These are phyloP conservation scores for Solanum hybrid DNA, from an alignment of 305 asterid species.

Conservation along the genomic window DNA sequence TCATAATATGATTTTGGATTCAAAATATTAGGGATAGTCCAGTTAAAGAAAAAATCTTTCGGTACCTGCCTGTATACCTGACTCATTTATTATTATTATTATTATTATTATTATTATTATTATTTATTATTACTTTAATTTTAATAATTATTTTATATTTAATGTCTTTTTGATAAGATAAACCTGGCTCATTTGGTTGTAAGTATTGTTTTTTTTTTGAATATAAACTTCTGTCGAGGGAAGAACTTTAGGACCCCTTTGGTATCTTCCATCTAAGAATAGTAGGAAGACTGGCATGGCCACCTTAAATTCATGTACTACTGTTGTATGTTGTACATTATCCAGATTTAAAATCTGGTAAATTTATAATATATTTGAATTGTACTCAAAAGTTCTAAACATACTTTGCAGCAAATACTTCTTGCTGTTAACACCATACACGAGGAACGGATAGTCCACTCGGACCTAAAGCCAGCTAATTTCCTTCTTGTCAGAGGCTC, in stretches of 20 bases:
- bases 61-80: neutral
- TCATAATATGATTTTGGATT: neutral
- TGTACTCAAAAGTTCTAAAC: neutral
- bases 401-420: constrained; percentile 73
- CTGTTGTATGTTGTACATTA: neutral
- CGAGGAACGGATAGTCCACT: constrained; percentile 94
- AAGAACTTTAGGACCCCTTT: neutral
- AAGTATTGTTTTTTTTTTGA: neutral
- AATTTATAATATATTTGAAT: neutral
- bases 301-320: neutral
- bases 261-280: neutral
- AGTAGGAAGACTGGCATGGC: neutral
- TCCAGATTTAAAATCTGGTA: neutral
- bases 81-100: neutral
- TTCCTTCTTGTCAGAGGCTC: constrained; percentile 95
- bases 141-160: neutral
- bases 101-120: too few species aligned
- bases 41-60: neutral
- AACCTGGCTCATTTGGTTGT: neutral
- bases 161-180: neutral
- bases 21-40: neutral
- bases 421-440: constrained; percentile 93
- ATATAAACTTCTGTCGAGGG: neutral
- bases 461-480: constrained; percentile 99
- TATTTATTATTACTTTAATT: neutral